Evolutionary conservation across 148 eudicot species (phyloP).

Genomic region (Oxyria digyna): DNA sequence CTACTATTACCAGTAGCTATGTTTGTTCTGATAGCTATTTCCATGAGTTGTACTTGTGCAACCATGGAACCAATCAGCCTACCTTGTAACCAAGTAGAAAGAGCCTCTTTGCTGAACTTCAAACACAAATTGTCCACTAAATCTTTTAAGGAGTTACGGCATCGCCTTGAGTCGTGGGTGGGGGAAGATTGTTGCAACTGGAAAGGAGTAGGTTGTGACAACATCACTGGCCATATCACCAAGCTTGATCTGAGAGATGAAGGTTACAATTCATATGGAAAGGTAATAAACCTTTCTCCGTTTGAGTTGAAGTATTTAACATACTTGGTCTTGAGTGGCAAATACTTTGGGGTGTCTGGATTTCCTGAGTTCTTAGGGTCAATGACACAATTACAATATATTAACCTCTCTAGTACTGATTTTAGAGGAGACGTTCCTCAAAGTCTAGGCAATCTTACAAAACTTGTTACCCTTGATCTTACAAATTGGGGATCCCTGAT

Average conservation of each 20-base stretch:
- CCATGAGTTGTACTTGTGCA: too few species aligned
- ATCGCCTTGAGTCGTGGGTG: not conserved
- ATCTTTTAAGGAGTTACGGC: too few species aligned
- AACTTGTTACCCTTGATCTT: not conserved
- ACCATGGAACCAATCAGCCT: too few species aligned
- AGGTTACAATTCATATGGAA: not conserved
- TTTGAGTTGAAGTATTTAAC: not conserved
- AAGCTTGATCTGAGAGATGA: too few species aligned
- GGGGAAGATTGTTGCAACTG: not conserved
- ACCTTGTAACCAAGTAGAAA: not conserved
- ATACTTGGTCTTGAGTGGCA: not conserved
- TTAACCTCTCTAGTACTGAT: not conserved
- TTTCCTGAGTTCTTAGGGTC: constrained; percentile 15
- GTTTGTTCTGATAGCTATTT: too few species aligned
- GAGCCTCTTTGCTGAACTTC: not conserved
- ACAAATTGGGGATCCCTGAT: not conserved
- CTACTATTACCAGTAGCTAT: too few species aligned
- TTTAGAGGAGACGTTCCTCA: constrained; percentile 6
- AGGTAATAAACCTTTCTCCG: not conserved
- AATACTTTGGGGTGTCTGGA: not conserved
- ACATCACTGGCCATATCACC: too few species aligned
- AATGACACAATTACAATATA: constrained; percentile 12
- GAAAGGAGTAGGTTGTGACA: too few species aligned
- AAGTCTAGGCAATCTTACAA: constrained; percentile 14
- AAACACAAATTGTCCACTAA: not conserved